A percentile compares a stretch with the other conserved stretches of the same genome.
phyloP scores from a whole-genome alignment of 345 rosid genomes.

The Arabis hirsuta region DNA sequence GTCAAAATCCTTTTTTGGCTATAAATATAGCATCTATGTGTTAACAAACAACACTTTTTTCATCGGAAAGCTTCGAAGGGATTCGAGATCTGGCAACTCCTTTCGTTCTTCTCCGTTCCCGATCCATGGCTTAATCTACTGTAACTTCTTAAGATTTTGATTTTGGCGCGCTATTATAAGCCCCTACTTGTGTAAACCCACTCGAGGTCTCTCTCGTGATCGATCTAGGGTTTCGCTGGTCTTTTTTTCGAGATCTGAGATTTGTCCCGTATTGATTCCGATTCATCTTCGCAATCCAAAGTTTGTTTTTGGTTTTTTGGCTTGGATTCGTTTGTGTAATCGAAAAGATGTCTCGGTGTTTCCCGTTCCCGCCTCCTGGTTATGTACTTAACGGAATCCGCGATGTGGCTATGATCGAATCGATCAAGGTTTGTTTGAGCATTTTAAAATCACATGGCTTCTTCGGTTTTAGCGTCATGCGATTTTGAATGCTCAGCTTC shows the following conservation, averaged over 20 bases:
- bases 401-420: constrained; percentile 54
- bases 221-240: constrained; percentile 43
- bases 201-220: constrained; percentile 5
- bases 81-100: constrained; percentile 32
- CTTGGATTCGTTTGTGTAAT: constrained; percentile 23
- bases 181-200: constrained; percentile 17
- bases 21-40: constrained; percentile 20
- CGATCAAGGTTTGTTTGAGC: constrained; percentile 70
- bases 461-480: constrained; percentile 6
- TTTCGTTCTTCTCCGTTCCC: constrained; percentile 23
- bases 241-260: constrained; percentile 34
- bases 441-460: constrained; percentile 27
- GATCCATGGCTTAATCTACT: constrained; percentile 20
- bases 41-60: neutral
- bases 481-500: constrained; percentile 42
- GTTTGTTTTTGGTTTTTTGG: neutral
- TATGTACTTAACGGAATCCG: constrained; percentile 47
- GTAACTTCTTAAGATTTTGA: constrained; percentile 22
- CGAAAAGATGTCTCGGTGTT: constrained; percentile 70
- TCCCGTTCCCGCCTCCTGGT: constrained; percentile 57
- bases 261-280: constrained; percentile 14
- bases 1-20: constrained; percentile 19
- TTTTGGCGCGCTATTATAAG: constrained; percentile 25
- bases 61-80: constrained; percentile 35
- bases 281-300: too few relatives aligned